Evolutionary conservation across 306 rosid genomes (phyloP).

Genomic region (Quercus aquifolioides): DNA sequence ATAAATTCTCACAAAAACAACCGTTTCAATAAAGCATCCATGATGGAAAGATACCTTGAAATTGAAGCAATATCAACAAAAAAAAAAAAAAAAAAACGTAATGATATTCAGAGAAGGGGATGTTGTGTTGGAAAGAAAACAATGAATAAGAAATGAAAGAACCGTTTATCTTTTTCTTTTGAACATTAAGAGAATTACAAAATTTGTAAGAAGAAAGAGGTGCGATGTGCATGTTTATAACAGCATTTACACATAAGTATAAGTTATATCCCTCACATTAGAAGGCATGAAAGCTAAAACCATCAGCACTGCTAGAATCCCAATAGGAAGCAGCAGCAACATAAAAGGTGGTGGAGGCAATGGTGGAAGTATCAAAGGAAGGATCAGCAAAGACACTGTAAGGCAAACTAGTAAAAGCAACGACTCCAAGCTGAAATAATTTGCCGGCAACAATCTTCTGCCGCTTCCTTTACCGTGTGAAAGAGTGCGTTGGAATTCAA

Average conservation of each 20-base stretch:
- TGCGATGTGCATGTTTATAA: background rate
- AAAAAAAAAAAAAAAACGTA: background rate
- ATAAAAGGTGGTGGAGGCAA: constrained; percentile 55
- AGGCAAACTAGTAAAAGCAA: constrained; percentile 43
- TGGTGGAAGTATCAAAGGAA: constrained; percentile 59
- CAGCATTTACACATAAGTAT: constrained; percentile 32
- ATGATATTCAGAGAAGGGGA: background rate
- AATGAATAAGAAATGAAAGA: background rate
- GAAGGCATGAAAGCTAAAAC: constrained; percentile 60
- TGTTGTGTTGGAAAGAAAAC: background rate
- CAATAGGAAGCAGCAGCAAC: constrained; percentile 49
- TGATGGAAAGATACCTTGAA: background rate
- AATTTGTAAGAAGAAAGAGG: constrained; percentile 12
- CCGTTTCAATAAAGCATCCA: background rate
- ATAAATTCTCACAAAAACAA: too few species aligned
- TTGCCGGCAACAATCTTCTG: constrained; percentile 28
- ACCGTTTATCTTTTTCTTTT: background rate
- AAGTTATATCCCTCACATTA: constrained; percentile 35
- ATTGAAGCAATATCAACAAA: background rate
- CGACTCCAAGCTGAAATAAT: constrained; percentile 45
- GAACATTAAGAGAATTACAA: constrained; percentile 1
- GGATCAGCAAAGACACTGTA: constrained; percentile 45
- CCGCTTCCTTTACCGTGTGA: constrained; percentile 36
- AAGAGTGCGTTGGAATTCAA: constrained; percentile 22
- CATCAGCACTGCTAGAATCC: constrained; percentile 44